Evolutionary conservation across 2,329 filamentous ascomycete genomes (phyloP), one percentile per base, ranked within the genome.

Genomic region (Cercospora janseana): DNA sequence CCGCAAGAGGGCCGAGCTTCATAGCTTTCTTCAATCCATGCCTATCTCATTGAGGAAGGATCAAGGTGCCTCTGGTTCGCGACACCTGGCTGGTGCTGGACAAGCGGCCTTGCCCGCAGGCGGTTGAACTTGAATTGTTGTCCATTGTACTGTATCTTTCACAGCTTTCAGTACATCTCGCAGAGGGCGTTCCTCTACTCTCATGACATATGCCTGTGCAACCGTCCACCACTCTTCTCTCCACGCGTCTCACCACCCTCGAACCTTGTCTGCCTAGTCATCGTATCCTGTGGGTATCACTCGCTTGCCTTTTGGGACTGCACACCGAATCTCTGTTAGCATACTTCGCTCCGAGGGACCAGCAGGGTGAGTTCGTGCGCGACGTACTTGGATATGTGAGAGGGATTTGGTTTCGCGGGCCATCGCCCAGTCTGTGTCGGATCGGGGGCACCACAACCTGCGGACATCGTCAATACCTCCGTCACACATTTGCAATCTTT

Each of bases 381-480:
- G n/a, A 80, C 88, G 70, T 81, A 97, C 92, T 81, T 54, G 93
- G 93, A 77, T 97, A 98, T 68, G 90, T 94, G 70, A 91, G 74
- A 24, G 93, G 93, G 58, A 97, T 83, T 50, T 77, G 80, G 57
- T 81, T 75, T 57, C 86, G 80, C 62, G 83, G 79, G 61, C 83
- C 74, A 68, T 95, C 89, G 62, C 91, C 91, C 50, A 95, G 71
- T 57, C 75, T 77, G 56, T 76, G 73, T 69, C 91, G 78, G 61
- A 94, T 75, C 40, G 88, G 86, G 34, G 91, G 90, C 1, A 88
- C 85, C 49, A 79, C 76, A 52, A 86, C 49, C 65, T 67, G 46
- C 26, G 31, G 5, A n/a, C 8, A 6, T 9, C 27, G 16, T 58
- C 45, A 58, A 46, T 21, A 9, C 6, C 4, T 35, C 10, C 16